A percentile compares a stretch with the other conserved stretches of the same genome.
phyloP scores from a whole-genome alignment of 2,329 filamentous ascomycete species.

The Ceratocystis eucalypticola region DNA sequence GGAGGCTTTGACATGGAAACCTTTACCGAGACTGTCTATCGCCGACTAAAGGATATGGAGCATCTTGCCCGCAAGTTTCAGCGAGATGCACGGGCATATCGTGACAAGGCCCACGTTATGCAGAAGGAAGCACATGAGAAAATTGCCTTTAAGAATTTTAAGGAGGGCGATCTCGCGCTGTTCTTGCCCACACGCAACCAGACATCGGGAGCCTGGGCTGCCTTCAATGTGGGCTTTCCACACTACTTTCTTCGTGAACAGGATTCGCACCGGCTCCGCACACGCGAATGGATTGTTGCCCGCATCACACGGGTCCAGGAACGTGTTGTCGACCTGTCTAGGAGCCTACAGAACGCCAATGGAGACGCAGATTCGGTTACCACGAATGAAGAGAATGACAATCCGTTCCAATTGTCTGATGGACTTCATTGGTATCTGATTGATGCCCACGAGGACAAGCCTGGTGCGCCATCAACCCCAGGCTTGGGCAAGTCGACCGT shows the following conservation, averaged over 20 bases:
- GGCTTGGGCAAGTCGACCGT: constrained; percentile 86
- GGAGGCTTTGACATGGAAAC: constrained; percentile 70
- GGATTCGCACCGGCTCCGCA: constrained; percentile 70
- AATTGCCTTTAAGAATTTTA: constrained; percentile 91
- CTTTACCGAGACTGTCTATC: constrained; percentile 74
- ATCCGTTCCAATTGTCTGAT: constrained; percentile 92
- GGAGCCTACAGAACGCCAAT: constrained; percentile 44
- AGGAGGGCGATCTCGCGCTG: constrained; percentile 85
- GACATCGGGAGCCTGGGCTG: constrained; percentile 88
- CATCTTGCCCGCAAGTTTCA: constrained; percentile 87
- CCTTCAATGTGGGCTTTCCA: constrained; percentile 93
- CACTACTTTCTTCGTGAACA: constrained; percentile 95
- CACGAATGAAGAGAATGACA: constrained; percentile 65
- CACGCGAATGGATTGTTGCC: constrained; percentile 90
- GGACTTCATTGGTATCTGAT: constrained; percentile 93
- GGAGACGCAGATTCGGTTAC: constrained; percentile 39
- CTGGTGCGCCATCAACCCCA: constrained; percentile 79
- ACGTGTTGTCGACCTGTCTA: constrained; percentile 81
- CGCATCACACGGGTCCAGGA: constrained; percentile 85
- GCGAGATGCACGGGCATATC: constrained; percentile 71
- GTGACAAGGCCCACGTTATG: constrained; percentile 68
- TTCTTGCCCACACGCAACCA: constrained; percentile 93
- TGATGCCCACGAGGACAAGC: constrained; percentile 85
- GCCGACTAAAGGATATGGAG: constrained; percentile 85
- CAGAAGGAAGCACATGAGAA: constrained; percentile 87